A percentile compares a stretch with the other conserved stretches of the same genome.
These are phyloP conservation scores for Symbiodinium natans DNA, from an alignment of 73 alveolate genomes.

Conservation along the genomic window DNA sequence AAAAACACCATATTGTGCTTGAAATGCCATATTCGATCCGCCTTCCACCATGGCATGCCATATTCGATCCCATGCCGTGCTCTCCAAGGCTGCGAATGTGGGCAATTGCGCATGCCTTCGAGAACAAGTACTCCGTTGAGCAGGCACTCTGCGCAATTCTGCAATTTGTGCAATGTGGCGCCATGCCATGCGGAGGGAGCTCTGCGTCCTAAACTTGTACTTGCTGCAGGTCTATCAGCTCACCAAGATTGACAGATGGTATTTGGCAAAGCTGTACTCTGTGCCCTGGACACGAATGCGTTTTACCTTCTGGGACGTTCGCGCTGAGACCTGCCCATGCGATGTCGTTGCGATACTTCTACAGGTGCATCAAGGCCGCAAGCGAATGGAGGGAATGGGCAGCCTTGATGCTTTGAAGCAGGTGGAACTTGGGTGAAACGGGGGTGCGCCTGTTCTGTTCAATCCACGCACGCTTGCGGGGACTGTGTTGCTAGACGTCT, in stretches of 20 bases:
- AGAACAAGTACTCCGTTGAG: conserved; percentile 34
- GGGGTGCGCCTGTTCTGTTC: no score
- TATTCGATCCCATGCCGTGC: no score
- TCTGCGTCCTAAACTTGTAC: no score
- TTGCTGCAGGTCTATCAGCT: conserved; percentile 34
- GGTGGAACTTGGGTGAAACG: no score
- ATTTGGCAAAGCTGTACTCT: conserved; percentile 65
- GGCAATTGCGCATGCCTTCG: conserved; percentile 93
- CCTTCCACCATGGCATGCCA: no score
- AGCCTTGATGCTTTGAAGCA: conserved; percentile 27
- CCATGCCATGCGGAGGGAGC: no score
- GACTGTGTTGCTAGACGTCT: neutral
- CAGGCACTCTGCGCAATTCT: neutral
- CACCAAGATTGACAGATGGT: conserved; percentile 84
- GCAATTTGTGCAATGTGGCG: no score
- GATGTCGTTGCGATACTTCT: no score
- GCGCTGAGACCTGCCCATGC: no score
- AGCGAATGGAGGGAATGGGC: conserved; percentile 74
- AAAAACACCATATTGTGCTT: no score
- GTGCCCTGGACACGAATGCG: neutral
- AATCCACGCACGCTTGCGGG: no score
- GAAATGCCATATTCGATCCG: no score
- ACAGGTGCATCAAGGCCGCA: conserved; percentile 65
- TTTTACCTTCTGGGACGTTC: neutral
- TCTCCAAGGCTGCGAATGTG: conserved; percentile 54